Base-by-base conservation (phyloP, 139 green algal species). In the Coelastrella sp. region DNA sequence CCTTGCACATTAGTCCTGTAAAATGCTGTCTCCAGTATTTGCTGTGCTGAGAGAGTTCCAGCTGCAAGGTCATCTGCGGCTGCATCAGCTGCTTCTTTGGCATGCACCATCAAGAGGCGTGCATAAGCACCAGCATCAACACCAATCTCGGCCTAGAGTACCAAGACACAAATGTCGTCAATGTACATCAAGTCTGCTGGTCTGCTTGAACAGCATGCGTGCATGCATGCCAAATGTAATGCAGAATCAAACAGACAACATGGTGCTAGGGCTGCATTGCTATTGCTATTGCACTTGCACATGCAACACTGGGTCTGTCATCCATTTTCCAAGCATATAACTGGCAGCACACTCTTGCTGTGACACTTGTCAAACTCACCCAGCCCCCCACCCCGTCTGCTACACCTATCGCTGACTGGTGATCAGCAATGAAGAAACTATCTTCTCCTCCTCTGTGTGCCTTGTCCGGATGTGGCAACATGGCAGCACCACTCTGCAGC, bases 331-430 rank as follows among this genome's bases (percentile, higher is more conserved):
- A n/a, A n/a, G n/a, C n/a, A n/a, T n/a, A n/a, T n/a, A n/a, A n/a
- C n/a, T n/a, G n/a, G n/a, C n/a, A n/a, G n/a, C n/a, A n/a, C n/a
- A n/a, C n/a, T n/a, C n/a, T n/a, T n/a, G n/a, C n/a, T n/a, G n/a
- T n/a, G n/a, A n/a, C n/a, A n/a, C n/a, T n/a, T n/a, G n/a, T n/a
- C 48, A 57, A 13, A 84, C 88, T 83, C 57, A 93, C 94, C 95
- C 95, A 98, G 43, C 94, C 95, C 9, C 95, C 94, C 11, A 98
- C 95, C 4, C 95, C 95, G 82, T 98, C 95, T 40, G 95, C 95
- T 38, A 98, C 95, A 5, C 95, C 95, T 6, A 97, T 71, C 2
- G 86, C 89, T 3, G 83, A 51, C 30, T 86, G 85, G 38, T 86
- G 87, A 21, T 90, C 85, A 21, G 87, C 83, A 25, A 98, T 93